Percentiles rank a stretch among this genome's conserved stretches.
These are phyloP conservation scores for Malassezia dermatis DNA, from an alignment of 1,284 basidiomycete genomes.

Conservation along the genomic window DNA sequence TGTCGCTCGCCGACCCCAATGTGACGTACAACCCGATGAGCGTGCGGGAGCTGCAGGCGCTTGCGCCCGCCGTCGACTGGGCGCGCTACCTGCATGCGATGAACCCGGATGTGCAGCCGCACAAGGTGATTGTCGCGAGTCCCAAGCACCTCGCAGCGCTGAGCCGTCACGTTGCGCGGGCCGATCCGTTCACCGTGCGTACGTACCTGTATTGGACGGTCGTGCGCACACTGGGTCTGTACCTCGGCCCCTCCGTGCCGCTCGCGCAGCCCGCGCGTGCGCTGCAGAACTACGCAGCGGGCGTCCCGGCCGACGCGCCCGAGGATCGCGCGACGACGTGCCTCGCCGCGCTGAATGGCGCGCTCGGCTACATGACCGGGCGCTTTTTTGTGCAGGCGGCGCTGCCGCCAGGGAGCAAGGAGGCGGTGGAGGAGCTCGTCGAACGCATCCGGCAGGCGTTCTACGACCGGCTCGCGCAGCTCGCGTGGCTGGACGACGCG, in stretches of 20 bases:
- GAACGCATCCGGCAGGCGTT: constrained; percentile 76
- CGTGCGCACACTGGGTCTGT: constrained; percentile 31
- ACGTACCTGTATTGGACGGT: constrained; percentile 61
- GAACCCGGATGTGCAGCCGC: constrained; percentile 54
- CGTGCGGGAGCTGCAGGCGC: constrained; percentile 55
- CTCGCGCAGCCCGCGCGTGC: constrained; percentile 44
- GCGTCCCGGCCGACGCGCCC: constrained; percentile 74
- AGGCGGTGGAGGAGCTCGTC: constrained; percentile 73
- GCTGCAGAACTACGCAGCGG: constrained; percentile 65
- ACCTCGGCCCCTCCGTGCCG: constrained; percentile 47
- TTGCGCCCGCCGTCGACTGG: constrained; percentile 67
- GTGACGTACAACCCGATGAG: constrained; percentile 77
- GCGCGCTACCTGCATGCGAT: constrained; percentile 72
- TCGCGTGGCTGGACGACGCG: constrained; percentile 84
- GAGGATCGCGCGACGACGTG: constrained; percentile 66
- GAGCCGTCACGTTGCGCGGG: constrained; percentile 61
- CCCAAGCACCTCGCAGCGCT: constrained; percentile 67
- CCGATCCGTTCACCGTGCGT: constrained; percentile 64
- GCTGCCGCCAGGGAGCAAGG: constrained; percentile 69
- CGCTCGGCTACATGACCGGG: constrained; percentile 53
- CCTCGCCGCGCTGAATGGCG: constrained; percentile 49
- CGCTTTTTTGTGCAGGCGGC: constrained; percentile 70
- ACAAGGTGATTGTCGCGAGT: constrained; percentile 66
- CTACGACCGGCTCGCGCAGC: constrained; percentile 62
- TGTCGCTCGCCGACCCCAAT: constrained; percentile 60